Evolutionary conservation across 2,329 filamentous ascomycete genomes (phyloP), one percentile per base, ranked within the genome.

Genomic region (Didymella lethalis): DNA sequence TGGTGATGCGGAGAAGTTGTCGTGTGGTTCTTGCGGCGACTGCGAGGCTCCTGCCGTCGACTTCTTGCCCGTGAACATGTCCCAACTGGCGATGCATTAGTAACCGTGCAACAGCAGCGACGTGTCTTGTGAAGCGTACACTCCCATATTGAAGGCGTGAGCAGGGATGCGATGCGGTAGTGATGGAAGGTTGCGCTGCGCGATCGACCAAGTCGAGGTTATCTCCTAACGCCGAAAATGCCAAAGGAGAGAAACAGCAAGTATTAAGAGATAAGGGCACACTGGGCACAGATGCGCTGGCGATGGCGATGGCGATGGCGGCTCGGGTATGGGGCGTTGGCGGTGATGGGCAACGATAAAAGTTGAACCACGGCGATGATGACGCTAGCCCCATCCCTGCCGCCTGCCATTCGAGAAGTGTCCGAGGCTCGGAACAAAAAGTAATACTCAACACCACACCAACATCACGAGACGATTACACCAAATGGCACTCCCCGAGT

Each of bases 1-100:
- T 38, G 57, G 52, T 49, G 53, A 52, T 16, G 45, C 10, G 60
- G 81, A 79, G 77, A 85, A 85, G 69, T 81, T 79, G 71, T 76
- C 72, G 68, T 74, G 67, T 61, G 85, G 80, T 49, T 63, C 61
- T 61, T 75, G 80, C 65, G 76, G 66, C 54, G 71, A 62, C 57
- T 77, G 74, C 28, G 77, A 62, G 55, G 80, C 72, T 74, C 83
- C 77, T 72, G 82, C 77, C 48, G 79, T 70, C 48, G 80, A 72
- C 76, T 87, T 88, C 71, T 83, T 84, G 62, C 86, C 86, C 38
- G 85, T 84, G 70, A 89, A 79, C 18, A 83, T 81, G 72, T 88
- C 86, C 86, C 76, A 78, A 64, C 75, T 77, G 48, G 2, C 18
- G 29, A 3, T 25, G 18, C n/a, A 32, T 59, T 41, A 59, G 56